phyloP scores from a whole-genome alignment of 1,284 basidiomycete species.

The Neolentinus lepideus region DNA sequence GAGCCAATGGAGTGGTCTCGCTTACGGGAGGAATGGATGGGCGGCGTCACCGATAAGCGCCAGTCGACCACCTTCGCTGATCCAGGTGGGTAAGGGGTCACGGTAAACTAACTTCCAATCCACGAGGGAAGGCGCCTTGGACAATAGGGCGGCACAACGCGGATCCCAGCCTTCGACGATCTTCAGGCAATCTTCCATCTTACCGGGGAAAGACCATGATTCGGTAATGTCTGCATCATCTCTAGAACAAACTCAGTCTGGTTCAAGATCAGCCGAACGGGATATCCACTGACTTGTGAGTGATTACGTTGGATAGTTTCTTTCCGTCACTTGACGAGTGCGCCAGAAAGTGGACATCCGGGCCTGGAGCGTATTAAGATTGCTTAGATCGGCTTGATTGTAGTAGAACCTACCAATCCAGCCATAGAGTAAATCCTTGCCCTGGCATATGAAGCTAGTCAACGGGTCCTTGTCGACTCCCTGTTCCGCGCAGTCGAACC shows the following conservation, averaged over 20 bases:
- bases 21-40: constrained; percentile 22
- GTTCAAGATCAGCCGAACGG: background rate
- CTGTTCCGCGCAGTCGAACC: constrained; percentile 17
- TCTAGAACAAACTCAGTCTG: constrained; percentile 6
- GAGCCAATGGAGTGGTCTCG: background rate
- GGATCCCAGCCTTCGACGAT: constrained; percentile 22
- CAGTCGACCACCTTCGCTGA: constrained; percentile 18
- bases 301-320: constrained; percentile 19
- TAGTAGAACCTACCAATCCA: constrained; percentile 13
- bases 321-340: constrained; percentile 14
- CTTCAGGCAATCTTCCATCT: constrained; percentile 19
- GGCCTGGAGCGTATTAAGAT: constrained; percentile 9
- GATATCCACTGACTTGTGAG: constrained; percentile 13
- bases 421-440: constrained; percentile 17
- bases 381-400: background rate
- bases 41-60: constrained; percentile 23
- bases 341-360: constrained; percentile 20
- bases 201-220: constrained; percentile 6
- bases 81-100: constrained; percentile 23
- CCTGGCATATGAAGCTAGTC: constrained; percentile 15
- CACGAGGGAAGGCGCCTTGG: constrained; percentile 18
- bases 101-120: constrained; percentile 25
- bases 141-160: constrained; percentile 19
- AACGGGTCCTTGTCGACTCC: constrained; percentile 18
- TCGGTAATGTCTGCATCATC: constrained; percentile 19